These are phyloP conservation scores for Carex sylvatica DNA, from an alignment of 202 grass and related monocot species.

Conservation along the genomic window DNA sequence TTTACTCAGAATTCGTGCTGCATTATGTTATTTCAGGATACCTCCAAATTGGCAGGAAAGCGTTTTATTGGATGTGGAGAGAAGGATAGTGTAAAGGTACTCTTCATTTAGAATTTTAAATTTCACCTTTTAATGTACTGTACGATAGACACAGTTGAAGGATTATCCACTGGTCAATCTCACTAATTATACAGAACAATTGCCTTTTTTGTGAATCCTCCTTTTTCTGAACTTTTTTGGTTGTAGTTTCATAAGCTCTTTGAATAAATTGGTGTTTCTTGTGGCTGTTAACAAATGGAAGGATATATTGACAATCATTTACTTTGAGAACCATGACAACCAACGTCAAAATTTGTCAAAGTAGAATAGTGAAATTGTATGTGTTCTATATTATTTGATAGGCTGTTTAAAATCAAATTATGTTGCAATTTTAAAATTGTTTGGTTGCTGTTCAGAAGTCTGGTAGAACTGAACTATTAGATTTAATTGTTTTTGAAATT, in stretches of 20 bases:
- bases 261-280: background rate
- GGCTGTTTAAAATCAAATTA: background rate
- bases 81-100: constrained; percentile 60
- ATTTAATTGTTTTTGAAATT: background rate
- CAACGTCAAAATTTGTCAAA: background rate
- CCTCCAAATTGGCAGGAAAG: constrained; percentile 48
- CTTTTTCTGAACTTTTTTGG: background rate
- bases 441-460: background rate
- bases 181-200: background rate
- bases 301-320: background rate
- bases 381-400: background rate
- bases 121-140: background rate
- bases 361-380: background rate
- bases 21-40: constrained; percentile 54
- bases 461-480: background rate
- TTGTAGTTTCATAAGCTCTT: background rate
- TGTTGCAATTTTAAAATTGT: background rate
- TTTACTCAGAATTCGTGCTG: constrained; percentile 16
- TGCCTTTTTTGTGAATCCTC: background rate
- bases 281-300: background rate
- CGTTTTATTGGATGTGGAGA: constrained; percentile 41
- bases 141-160: background rate
- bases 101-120: constrained; percentile 19
- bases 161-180: constrained; percentile 8
- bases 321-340: background rate